Evolutionary conservation across 106 monocot genomes (phyloP).

Genomic region (Allium sativum): DNA sequence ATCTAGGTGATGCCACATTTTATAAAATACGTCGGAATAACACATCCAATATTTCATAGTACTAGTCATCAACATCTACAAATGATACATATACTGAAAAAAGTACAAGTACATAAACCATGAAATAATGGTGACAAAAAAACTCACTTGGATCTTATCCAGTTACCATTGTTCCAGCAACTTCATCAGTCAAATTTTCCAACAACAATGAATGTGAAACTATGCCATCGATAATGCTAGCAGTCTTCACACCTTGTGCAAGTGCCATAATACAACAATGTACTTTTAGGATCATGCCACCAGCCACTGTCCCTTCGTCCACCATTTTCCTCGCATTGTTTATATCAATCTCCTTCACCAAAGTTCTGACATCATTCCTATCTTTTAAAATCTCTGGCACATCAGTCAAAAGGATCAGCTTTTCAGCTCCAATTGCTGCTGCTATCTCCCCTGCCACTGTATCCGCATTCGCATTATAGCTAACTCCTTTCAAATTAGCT

Average conservation of each 20-base stretch:
- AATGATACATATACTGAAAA: no score
- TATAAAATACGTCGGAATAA: no score
- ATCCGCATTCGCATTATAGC: slow-evolving; percentile 86
- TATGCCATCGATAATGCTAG: slow-evolving; percentile 91
- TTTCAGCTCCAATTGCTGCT: slow-evolving; percentile 79
- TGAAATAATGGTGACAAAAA: no score
- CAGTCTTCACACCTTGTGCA: slow-evolving; percentile 72
- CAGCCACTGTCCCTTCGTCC: slow-evolving; percentile 68
- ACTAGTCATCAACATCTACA: no score
- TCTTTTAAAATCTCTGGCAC: slow-evolving; percentile 76
- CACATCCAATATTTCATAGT: no score
- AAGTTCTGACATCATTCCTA: slow-evolving; percentile 45
- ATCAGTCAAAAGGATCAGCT: slow-evolving; percentile 80
- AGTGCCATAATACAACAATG: slow-evolving; percentile 70
- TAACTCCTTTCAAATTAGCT: slow-evolving; percentile 51
- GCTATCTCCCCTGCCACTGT: slow-evolving; percentile 87
- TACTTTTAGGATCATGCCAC: slow-evolving; percentile 97
- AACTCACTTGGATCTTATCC: no score
- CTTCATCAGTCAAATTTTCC: slow-evolving; percentile 84
- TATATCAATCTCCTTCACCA: slow-evolving; percentile 74
- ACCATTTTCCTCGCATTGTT: slow-evolving; percentile 58
- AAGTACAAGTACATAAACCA: no score
- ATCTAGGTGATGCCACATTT: no score
- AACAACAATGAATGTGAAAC: slow-evolving; percentile 73
- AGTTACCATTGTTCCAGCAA: slow-evolving; percentile 86